phyloP scores from a whole-genome alignment of 1,284 basidiomycete genomes.

The Tilletia walkeri region DNA sequence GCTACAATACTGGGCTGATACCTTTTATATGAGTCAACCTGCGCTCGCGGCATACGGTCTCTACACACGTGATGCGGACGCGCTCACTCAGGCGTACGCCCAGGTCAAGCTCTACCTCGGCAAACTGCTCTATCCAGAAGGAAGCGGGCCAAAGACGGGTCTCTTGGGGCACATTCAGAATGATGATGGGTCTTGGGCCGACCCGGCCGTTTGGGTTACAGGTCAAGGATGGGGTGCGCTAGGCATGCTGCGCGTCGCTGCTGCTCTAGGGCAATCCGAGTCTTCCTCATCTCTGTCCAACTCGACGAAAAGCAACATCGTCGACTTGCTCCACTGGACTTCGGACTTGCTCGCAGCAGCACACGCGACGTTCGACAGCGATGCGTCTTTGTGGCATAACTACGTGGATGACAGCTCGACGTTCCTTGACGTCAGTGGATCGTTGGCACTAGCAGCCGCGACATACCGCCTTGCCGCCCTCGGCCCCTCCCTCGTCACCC shows the following conservation, averaged over 20 bases:
- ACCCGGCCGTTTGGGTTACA: conserved; percentile 5
- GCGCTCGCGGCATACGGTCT: conserved; percentile 5
- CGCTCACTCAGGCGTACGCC: not conserved
- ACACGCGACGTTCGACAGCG: conserved; percentile 1
- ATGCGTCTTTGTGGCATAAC: not conserved
- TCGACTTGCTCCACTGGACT: conserved; percentile 7
- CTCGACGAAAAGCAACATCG: not conserved
- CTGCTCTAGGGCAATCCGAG: not conserved
- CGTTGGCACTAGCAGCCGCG: not conserved
- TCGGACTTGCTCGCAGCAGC: not conserved
- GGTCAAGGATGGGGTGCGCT: conserved; percentile 15
- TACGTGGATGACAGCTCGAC: conserved; percentile 6
- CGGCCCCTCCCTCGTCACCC: not conserved
- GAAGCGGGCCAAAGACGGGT: conserved; percentile 2
- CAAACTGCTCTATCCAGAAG: not conserved
- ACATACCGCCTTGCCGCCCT: conserved; percentile 5
- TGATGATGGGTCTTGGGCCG: conserved; percentile 6
- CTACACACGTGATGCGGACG: not conserved
- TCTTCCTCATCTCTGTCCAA: not conserved
- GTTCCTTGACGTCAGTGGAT: conserved; percentile 10
- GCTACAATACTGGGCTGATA: conserved; percentile 14
- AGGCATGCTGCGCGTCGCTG: conserved; percentile 6
- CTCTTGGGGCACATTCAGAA: conserved; percentile 5
- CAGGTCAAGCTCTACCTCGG: conserved; percentile 7
- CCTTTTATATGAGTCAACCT: not conserved